Conservation (phyloP, 352 stramenopile genomes). For the Pythium graminicola region DNA sequence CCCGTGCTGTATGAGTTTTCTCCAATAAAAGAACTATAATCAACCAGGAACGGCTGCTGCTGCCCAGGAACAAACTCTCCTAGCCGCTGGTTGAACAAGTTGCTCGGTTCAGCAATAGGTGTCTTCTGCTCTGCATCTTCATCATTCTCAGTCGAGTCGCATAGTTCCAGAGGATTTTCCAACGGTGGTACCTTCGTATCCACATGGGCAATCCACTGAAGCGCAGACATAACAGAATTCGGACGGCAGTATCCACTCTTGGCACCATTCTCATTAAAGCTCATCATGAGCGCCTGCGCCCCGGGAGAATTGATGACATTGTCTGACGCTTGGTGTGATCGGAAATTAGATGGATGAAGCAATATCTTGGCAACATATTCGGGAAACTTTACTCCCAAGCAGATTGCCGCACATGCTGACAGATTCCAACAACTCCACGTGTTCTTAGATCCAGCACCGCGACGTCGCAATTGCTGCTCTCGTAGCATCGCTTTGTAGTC, state of each 20-base stretch:
- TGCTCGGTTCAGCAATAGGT: constrained; percentile 14
- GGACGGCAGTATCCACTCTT: neutral
- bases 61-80: constrained; percentile 53
- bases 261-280: constrained; percentile 8
- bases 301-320: constrained; percentile 78
- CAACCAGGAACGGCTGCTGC: constrained; percentile 74
- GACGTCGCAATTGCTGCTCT: constrained; percentile 80
- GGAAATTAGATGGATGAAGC: constrained; percentile 76
- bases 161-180: constrained; percentile 11
- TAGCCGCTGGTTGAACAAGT: constrained; percentile 57
- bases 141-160: constrained; percentile 13
- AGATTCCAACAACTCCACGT: constrained; percentile 88
- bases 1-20: constrained; percentile 81
- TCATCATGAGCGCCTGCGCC: constrained; percentile 42
- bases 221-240: constrained; percentile 12
- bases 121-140: neutral
- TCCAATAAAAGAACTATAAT: constrained; percentile 58
- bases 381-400: constrained; percentile 78
- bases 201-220: constrained; percentile 23
- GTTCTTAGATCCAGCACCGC: constrained; percentile 80
- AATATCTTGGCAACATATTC: constrained; percentile 53
- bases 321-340: constrained; percentile 79
- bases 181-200: constrained; percentile 2
- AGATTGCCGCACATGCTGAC: constrained; percentile 72
- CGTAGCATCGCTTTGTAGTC: constrained; percentile 95